Conservation (phyloP, 2,329 filamentous ascomycete genomes). For the Trichoderma harzianum region DNA sequence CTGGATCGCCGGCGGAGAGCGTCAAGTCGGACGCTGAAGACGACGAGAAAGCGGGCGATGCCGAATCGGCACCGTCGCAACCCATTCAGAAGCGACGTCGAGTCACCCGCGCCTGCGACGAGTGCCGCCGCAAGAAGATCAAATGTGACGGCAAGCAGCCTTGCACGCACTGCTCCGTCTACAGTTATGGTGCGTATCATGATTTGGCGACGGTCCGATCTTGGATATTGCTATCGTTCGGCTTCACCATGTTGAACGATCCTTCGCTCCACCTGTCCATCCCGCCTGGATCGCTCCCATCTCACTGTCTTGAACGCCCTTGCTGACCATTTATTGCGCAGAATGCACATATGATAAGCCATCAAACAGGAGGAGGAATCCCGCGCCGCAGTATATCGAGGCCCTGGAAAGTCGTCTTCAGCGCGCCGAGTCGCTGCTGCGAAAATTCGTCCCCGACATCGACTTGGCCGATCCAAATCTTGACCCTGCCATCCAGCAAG, state of each 20-base stretch:
- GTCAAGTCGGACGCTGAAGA: constrained; percentile 41
- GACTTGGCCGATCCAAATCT: constrained; percentile 82
- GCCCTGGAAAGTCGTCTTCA: constrained; percentile 79
- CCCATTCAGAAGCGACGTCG: constrained; percentile 73
- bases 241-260: neutral
- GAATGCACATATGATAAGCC: constrained; percentile 96
- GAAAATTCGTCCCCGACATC: constrained; percentile 76
- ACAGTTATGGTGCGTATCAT: constrained; percentile 79
- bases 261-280: neutral
- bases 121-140: constrained; percentile 82
- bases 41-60: constrained; percentile 35
- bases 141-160: constrained; percentile 85
- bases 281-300: neutral
- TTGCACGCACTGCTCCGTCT: constrained; percentile 94
- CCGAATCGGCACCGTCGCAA: constrained; percentile 40
- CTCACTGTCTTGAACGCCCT: neutral
- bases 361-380: constrained; percentile 85
- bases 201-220: neutral
- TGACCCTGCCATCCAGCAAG: constrained; percentile 71
- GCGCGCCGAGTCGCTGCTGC: constrained; percentile 75
- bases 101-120: constrained; percentile 77
- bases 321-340: constrained; percentile 34
- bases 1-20: constrained; percentile 42
- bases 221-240: neutral
- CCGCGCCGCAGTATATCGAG: constrained; percentile 89